Percentiles rank a stretch among this genome's conserved stretches.
Evolutionary conservation across 345 rosid species (phyloP).

Genomic region (Turritis glabra): DNA sequence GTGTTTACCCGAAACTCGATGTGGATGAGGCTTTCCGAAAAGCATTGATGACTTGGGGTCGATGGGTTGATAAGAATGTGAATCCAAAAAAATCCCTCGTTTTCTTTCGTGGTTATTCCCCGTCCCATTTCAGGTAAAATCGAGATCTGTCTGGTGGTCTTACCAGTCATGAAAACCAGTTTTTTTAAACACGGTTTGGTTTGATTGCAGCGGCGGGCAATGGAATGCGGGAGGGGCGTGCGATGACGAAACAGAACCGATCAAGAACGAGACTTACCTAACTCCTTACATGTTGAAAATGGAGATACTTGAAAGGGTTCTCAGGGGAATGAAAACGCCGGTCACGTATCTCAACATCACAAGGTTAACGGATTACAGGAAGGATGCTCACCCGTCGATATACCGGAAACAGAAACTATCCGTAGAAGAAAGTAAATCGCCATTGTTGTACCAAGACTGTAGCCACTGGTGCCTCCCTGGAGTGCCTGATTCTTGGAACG

Average conservation of each 20-base stretch:
- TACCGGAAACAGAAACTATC: conserved; percentile 61
- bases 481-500: conserved; percentile 93
- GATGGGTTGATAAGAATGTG: conserved; percentile 85
- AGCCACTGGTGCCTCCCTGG: conserved; percentile 99
- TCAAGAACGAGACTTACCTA: conserved; percentile 73
- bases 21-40: conserved; percentile 88
- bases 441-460: conserved; percentile 79
- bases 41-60: conserved; percentile 88
- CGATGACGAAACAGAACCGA: conserved; percentile 79
- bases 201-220: conserved; percentile 78
- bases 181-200: not conserved
- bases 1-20: conserved; percentile 69
- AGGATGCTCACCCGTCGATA: conserved; percentile 94
- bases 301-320: conserved; percentile 72
- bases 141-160: not conserved
- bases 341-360: conserved; percentile 88
- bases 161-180: not conserved
- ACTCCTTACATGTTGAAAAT: conserved; percentile 70
- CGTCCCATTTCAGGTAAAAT: conserved; percentile 86
- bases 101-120: conserved; percentile 91
- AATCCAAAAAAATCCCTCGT: conserved; percentile 67
- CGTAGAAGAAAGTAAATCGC: conserved; percentile 49
- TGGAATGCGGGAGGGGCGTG: conserved; percentile 99
- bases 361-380: conserved; percentile 78
- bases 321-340: conserved; percentile 72